A percentile compares a stretch with the other conserved stretches of the same genome.
These are phyloP conservation scores for Pyrrhoderma noxium DNA, from an alignment of 1,284 basidiomycete genomes.

Conservation along the genomic window DNA sequence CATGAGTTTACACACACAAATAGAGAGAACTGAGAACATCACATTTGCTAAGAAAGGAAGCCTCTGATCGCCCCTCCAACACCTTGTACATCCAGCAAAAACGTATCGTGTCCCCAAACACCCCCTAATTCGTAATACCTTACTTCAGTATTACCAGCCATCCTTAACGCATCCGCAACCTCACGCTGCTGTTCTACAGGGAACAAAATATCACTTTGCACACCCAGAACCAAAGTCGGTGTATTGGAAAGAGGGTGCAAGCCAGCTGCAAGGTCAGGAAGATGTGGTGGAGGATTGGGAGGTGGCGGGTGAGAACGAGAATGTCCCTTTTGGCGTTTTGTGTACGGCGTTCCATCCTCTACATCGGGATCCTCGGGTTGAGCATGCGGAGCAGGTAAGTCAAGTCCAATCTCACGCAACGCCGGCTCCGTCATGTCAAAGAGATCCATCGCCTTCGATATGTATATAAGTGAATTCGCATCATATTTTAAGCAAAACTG, in stretches of 20 bases:
- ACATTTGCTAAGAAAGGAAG: slow-evolving; percentile 46
- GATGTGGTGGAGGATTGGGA: slow-evolving; percentile 62
- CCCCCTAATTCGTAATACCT: slow-evolving; percentile 97
- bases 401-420: slow-evolving; percentile 59
- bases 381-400: slow-evolving; percentile 27
- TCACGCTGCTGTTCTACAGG: slow-evolving; percentile 97
- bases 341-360: slow-evolving; percentile 19
- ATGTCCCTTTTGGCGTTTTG: slow-evolving; percentile 37
- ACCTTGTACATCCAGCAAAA: slow-evolving; percentile 77
- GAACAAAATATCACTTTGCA: slow-evolving; percentile 95
- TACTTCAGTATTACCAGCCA: slow-evolving; percentile 83
- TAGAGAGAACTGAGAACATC: no score
- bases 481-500: slow-evolving; percentile 99
- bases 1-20: no score
- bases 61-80: slow-evolving; percentile 77
- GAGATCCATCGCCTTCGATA: slow-evolving; percentile 98
- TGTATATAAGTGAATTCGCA: slow-evolving; percentile 97
- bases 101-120: slow-evolving; percentile 98
- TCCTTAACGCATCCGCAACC: slow-evolving; percentile 84
- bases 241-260: slow-evolving; percentile 70
- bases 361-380: slow-evolving; percentile 22
- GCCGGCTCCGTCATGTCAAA: slow-evolving; percentile 91
- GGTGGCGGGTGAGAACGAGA: slow-evolving; percentile 68
- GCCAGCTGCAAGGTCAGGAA: slow-evolving; percentile 79
- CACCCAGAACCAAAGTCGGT: slow-evolving; percentile 86